Base-by-base conservation (phyloP, 306 rosid genomes). In the Psophocarpus tetragonolobus region DNA sequence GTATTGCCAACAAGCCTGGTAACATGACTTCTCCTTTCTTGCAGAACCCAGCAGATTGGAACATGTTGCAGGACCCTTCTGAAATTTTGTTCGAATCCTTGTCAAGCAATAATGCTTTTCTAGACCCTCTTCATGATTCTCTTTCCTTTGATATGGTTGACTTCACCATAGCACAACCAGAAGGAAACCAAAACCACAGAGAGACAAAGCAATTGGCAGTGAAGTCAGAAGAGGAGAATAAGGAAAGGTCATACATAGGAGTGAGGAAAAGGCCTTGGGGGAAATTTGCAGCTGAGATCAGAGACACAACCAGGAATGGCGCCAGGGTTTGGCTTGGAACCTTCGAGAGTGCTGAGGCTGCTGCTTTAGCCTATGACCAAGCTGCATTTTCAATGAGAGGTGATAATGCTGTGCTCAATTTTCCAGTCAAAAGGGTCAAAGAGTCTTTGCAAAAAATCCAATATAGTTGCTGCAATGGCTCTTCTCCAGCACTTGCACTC, bases 281-380 rank as follows among this genome's bases (percentile, higher is more conserved):
- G 0, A 93, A 93, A 30, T 93, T 24, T 14, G 98, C 97, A 1
- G 98, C 98, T 0, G 98, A 93, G 29, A 93, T 93, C 3, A 85
- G 97, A 32, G 98, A 93, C 45, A 88, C 97, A 4, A 93, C 97
- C 0, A 83, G 97, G 77, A 80, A 83, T 0, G 97, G 98, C 0
- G 26, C 77, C 4, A 72, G 98, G 63, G 98, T 93, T 10, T 93
- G 98, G 98, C 92, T 93, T 4, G 98, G 98, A 38, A 93, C 97
- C 4, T 93, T 93, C 33, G 97, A 91, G 0, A 85, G 70, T 41
- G 91, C 89, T 0, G 92, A 89, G 73, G 93, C 77, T 2, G 98
- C 98, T 30, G 98, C 98, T 10, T 69, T 93, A 8, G 97, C 98
- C 1, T 93, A 93, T 67, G 98, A 93, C 63, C 97, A 93, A 81